phyloP scores from a whole-genome alignment of 2,329 filamentous ascomycete species.

The Macroventuria anomochaeta region DNA sequence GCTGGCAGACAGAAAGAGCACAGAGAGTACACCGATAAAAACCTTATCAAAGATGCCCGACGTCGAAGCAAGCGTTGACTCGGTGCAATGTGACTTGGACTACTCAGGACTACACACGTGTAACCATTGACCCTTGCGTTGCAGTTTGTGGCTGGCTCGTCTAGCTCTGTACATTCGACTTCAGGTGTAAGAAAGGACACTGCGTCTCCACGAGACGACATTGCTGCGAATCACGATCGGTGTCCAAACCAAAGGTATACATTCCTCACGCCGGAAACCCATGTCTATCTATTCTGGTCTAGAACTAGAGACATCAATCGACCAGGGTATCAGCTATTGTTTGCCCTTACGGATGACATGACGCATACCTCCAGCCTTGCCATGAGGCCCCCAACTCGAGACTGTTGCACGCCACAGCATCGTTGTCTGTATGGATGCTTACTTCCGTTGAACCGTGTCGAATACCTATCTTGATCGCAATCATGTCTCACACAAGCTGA shows the following conservation, averaged over 20 bases:
- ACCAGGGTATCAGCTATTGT: no score
- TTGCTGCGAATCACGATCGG: neutral
- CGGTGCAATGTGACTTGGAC: neutral
- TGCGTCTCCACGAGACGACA: neutral
- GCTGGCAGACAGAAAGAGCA: neutral
- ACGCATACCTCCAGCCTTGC: no score
- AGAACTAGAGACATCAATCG: no score
- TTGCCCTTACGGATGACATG: no score
- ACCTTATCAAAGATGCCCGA: neutral
- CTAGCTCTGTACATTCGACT: neutral
- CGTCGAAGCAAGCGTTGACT: slow-evolving; percentile 8
- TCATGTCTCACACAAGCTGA: no score
- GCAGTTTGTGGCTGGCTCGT: neutral
- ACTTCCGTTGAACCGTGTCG: no score
- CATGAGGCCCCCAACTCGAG: no score
- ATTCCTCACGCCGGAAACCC: neutral
- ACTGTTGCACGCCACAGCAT: no score
- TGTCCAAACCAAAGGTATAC: no score
- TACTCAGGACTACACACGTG: neutral
- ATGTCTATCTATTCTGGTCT: no score
- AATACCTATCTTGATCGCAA: no score
- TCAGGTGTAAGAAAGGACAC: neutral
- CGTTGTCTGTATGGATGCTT: no score
- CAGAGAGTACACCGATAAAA: neutral
- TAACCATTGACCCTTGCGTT: neutral